phyloP scores from a whole-genome alignment of 2,329 filamentous ascomycete species.

The Anthostomella pinea region DNA sequence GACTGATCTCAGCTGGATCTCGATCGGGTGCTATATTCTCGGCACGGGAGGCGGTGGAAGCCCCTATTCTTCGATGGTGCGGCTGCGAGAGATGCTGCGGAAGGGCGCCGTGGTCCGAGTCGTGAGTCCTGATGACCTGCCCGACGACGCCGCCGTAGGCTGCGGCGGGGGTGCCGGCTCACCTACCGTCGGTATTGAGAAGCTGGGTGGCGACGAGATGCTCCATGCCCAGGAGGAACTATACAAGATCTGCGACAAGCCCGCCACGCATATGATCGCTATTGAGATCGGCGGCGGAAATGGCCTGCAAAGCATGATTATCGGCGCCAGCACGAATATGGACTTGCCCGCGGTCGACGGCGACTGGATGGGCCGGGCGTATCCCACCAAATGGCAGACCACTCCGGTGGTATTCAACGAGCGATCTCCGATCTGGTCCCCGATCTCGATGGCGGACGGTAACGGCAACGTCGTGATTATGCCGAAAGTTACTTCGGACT shows the following conservation, averaged over 20 bases:
- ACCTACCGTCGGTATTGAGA: constrained; percentile 60
- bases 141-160: constrained; percentile 50
- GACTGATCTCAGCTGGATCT: constrained; percentile 55
- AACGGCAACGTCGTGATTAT: constrained; percentile 40
- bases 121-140: constrained; percentile 48
- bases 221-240: constrained; percentile 50
- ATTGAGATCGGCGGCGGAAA: constrained; percentile 68
- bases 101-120: constrained; percentile 50
- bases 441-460: constrained; percentile 48
- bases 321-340: constrained; percentile 53
- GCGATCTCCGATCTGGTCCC: constrained; percentile 39
- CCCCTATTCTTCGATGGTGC: constrained; percentile 50
- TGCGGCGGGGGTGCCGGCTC: constrained; percentile 58
- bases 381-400: constrained; percentile 54
- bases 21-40: constrained; percentile 58
- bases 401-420: constrained; percentile 52
- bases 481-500: constrained; percentile 44
- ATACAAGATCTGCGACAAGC: constrained; percentile 42
- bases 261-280: constrained; percentile 56
- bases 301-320: constrained; percentile 55
- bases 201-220: constrained; percentile 56
- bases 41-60: constrained; percentile 60
- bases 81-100: constrained; percentile 49
- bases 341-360: constrained; percentile 50
- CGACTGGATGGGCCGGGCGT: constrained; percentile 57